Evolutionary conservation across 2,329 filamentous ascomycete species (phyloP).

Genomic region (Microascus cirrosus): DNA sequence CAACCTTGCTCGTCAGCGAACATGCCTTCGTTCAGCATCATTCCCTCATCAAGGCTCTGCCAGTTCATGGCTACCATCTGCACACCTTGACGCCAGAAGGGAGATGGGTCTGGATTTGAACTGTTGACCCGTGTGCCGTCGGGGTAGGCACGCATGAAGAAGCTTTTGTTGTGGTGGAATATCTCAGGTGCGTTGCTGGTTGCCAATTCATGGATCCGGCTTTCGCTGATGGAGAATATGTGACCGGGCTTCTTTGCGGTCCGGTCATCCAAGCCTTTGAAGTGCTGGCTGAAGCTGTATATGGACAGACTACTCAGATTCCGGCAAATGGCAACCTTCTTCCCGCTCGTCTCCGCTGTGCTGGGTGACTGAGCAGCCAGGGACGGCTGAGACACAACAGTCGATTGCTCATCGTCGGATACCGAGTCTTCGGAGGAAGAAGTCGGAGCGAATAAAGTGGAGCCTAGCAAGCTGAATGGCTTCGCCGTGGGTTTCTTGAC

Average conservation of each 20-base stretch:
- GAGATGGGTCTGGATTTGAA: conserved; percentile 87
- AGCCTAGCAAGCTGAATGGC: conserved; percentile 13
- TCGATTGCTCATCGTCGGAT: conserved; percentile 1
- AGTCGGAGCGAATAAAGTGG: background rate
- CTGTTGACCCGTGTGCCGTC: conserved; percentile 68
- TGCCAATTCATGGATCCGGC: conserved; percentile 50
- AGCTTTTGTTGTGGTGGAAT: conserved; percentile 77
- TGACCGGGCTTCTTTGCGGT: conserved; percentile 47
- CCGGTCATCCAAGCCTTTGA: conserved; percentile 58
- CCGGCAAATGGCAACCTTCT: conserved; percentile 54
- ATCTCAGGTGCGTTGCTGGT: conserved; percentile 60
- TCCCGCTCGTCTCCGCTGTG: conserved; percentile 29
- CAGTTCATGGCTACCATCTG: conserved; percentile 98
- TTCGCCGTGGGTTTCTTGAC: conserved; percentile 49
- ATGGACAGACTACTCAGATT: conserved; percentile 65
- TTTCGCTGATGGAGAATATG: conserved; percentile 86
- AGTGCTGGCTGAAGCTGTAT: conserved; percentile 80
- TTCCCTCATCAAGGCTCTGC: conserved; percentile 87
- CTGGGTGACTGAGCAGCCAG: background rate
- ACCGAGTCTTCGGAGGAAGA: background rate
- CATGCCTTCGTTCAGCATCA: conserved; percentile 97
- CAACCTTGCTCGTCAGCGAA: conserved; percentile 78
- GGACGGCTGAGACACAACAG: background rate
- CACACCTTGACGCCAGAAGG: conserved; percentile 85
- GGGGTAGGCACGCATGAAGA: conserved; percentile 88